Evolutionary conservation across 352 stramenopile species (phyloP).

Genomic region (Discostella stelligera): DNA sequence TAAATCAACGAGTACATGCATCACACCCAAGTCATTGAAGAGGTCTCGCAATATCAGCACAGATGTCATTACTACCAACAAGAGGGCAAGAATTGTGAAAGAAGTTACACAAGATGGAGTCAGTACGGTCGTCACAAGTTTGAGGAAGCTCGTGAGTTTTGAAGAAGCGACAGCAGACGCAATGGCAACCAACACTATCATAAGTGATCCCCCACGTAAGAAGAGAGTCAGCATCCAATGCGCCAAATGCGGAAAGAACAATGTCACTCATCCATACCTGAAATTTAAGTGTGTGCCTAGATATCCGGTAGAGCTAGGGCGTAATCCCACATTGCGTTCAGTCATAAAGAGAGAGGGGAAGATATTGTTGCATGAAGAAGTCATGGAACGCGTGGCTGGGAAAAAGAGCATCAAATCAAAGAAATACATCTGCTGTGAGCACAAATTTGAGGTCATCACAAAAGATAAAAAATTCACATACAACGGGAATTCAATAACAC

Average conservation of each 20-base stretch:
- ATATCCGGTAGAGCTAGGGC: neutral
- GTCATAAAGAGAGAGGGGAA: neutral
- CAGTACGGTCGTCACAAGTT: too few relatives aligned
- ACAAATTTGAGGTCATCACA: neutral
- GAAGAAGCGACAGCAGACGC: too few relatives aligned
- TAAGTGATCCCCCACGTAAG: neutral
- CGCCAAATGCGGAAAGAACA: neutral
- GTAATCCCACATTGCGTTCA: neutral
- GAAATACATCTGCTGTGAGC: conserved; percentile 3
- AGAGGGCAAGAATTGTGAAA: neutral
- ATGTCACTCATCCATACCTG: neutral
- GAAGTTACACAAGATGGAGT: too few relatives aligned
- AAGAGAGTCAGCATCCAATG: neutral
- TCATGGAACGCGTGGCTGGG: neutral
- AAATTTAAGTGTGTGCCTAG: neutral
- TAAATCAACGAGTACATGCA: neutral
- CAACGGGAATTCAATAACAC: neutral
- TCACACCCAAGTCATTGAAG: neutral
- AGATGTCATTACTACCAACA: neutral
- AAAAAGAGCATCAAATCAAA: neutral
- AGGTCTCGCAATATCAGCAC: too few relatives aligned
- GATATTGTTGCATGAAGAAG: neutral
- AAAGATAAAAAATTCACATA: neutral
- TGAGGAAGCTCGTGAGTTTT: too few relatives aligned
- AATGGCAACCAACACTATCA: neutral